phyloP scores from a whole-genome alignment of 495 filamentous ascomycete genomes.

The Thozetella sp. region DNA sequence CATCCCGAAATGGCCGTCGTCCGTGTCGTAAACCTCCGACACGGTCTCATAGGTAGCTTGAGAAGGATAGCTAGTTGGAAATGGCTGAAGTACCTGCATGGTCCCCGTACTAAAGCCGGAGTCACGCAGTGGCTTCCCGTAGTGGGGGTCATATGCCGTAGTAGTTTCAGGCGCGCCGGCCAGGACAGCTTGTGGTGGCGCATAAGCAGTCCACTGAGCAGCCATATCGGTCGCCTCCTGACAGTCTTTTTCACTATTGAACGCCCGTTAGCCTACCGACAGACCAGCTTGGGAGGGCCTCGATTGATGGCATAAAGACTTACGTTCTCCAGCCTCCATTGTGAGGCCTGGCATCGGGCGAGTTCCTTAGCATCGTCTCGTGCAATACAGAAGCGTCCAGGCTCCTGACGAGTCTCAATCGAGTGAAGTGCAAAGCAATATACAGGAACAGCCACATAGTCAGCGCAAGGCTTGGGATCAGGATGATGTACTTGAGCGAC shows the following conservation, averaged over 20 bases:
- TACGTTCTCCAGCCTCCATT: background rate
- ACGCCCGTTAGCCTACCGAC: background rate
- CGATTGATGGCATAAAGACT: background rate
- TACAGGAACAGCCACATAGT: constrained; percentile 13
- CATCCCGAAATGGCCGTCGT: background rate
- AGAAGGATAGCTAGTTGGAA: background rate
- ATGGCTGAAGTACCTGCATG: background rate
- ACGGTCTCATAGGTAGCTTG: background rate
- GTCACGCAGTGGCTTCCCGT: background rate
- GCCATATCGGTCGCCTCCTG: background rate
- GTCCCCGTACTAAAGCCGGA: background rate
- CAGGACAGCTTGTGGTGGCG: background rate
- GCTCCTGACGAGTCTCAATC: background rate
- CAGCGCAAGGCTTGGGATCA: constrained; percentile 24
- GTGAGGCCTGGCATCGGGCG: background rate
- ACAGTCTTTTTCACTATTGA: background rate
- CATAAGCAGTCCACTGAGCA: background rate
- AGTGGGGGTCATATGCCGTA: background rate
- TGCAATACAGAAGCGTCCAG: background rate
- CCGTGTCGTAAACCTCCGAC: background rate
- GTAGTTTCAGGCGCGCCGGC: background rate
- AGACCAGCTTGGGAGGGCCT: too few relatives aligned
- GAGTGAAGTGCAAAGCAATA: background rate
- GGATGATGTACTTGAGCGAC: constrained; percentile 27
- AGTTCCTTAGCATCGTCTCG: background rate